Evolutionary conservation across 2,329 filamentous ascomycete genomes (phyloP), one percentile per base, ranked within the genome.

Genomic region (Alternaria consortialis): DNA sequence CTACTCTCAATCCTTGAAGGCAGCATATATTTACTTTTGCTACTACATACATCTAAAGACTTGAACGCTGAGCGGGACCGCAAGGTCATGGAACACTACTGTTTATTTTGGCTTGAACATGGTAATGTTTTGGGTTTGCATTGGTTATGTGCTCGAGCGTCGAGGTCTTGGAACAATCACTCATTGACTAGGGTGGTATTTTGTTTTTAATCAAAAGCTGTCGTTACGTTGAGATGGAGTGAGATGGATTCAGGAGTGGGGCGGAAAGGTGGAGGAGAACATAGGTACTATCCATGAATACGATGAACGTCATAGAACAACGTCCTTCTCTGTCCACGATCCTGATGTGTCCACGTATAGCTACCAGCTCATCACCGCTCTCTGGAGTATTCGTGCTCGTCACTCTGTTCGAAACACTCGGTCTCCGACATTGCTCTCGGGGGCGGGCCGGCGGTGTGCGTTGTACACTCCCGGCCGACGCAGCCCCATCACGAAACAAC

Each of bases 61-160:
- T 69, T 69, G 58, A 62, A 53, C 53, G 52, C 43, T 62, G 25
- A 58, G 57, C 56, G 37, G 57, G 63, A 60, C 67, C 68, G 70
- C 70, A 64, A 72, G 70, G 70, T 66, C 59, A 56, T 42, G 60
- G 63, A 58, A 60, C 42, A 36, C 43, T 47, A 23, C 17, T 48
- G 46, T 23, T 27, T 47, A 50, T 36, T 52, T 58, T 60, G 55
- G 56, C 36, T 56, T 47, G 59, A 56, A 34, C 29, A 47, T 42
- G 50, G 53, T 59, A 64, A 63, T 62, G 61, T 57, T 44, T 48
- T 59, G 53, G 55, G 17, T 37, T 32, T 29, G 43, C 12, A 47
- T 47, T 27, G 48, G 17, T 37, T 37, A 39, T 34, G 43, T 44
- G 47, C 53, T 34, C 32, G 32, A 46, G 39, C 29, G 39, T 25